Percentiles rank a stretch among this genome's conserved stretches.
These are phyloP conservation scores for Actinomortierella wolfii DNA, from an alignment of 371 early-diverging fungal species.

Conservation along the genomic window DNA sequence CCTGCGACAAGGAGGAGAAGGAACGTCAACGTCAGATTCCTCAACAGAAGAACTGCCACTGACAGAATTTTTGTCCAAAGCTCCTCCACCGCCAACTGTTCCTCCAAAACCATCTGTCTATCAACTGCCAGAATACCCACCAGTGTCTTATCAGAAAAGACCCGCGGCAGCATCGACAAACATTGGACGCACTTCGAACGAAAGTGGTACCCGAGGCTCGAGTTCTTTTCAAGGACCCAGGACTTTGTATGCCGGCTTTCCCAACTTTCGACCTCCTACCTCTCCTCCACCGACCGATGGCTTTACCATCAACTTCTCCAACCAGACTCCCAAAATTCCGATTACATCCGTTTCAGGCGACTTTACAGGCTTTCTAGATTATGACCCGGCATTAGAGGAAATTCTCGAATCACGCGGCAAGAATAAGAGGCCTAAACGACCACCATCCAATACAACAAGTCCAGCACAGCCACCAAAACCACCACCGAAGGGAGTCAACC, in stretches of 20 bases:
- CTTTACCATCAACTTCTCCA: conserved; percentile 4
- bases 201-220: too few relatives aligned
- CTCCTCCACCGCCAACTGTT: too few relatives aligned
- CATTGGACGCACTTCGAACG: background rate
- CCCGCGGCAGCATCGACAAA: too few relatives aligned
- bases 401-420: too few relatives aligned
- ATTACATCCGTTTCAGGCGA: conserved; percentile 29
- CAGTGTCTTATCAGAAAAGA: background rate
- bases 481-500: too few relatives aligned
- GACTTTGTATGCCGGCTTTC: too few relatives aligned
- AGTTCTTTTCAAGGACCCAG: too few relatives aligned
- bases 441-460: too few relatives aligned
- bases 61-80: conserved; percentile 23
- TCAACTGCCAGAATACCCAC: background rate
- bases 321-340: conserved; percentile 16
- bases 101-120: background rate
- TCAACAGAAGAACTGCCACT: conserved; percentile 29
- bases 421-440: too few relatives aligned
- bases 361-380: conserved; percentile 26
- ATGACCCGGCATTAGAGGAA: background rate
- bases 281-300: conserved; percentile 11
- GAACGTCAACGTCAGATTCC: too few relatives aligned
- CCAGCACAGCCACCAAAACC: too few relatives aligned
- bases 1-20: too few relatives aligned
- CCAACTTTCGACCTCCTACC: conserved; percentile 9